These are phyloP conservation scores for Protomyces arabidopsidicola DNA, from an alignment of 1,139 yeast genomes.

Conservation along the genomic window DNA sequence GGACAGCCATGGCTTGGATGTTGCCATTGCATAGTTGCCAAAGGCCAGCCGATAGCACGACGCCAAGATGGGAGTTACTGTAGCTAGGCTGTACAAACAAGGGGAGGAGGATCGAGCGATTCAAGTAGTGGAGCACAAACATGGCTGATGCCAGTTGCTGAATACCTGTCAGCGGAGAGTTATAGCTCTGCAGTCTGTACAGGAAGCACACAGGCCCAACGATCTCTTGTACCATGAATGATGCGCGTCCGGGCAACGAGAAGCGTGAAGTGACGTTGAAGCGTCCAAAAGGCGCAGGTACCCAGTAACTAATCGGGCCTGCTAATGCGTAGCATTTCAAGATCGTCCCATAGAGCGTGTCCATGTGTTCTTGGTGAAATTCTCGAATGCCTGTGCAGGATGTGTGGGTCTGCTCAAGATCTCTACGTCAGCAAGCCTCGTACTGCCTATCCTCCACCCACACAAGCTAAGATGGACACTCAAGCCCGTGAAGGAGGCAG, in stretches of 20 bases:
- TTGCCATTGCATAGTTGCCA: conserved; percentile 17
- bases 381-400: too few species aligned
- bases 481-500: not conserved
- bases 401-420: not conserved
- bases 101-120: conserved; percentile 27
- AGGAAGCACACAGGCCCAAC: conserved; percentile 25
- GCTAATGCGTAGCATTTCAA: conserved; percentile 1
- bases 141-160: not conserved
- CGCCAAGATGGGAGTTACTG: not conserved
- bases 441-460: too few species aligned
- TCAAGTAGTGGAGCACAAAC: conserved; percentile 25
- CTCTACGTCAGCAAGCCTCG: not conserved
- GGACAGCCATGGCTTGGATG: conserved; percentile 4
- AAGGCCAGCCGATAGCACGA: not conserved
- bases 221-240: conserved; percentile 27
- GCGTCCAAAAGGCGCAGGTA: conserved; percentile 25
- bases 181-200: not conserved
- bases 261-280: not conserved
- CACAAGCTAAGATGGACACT: not conserved
- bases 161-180: not conserved
- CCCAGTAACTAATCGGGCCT: conserved; percentile 3
- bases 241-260: conserved; percentile 19
- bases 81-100: not conserved
- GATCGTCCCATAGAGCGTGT: not conserved
- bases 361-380: not conserved